These are phyloP conservation scores for Parachaetomium inaequale DNA, from an alignment of 495 filamentous ascomycete species.

Conservation along the genomic window DNA sequence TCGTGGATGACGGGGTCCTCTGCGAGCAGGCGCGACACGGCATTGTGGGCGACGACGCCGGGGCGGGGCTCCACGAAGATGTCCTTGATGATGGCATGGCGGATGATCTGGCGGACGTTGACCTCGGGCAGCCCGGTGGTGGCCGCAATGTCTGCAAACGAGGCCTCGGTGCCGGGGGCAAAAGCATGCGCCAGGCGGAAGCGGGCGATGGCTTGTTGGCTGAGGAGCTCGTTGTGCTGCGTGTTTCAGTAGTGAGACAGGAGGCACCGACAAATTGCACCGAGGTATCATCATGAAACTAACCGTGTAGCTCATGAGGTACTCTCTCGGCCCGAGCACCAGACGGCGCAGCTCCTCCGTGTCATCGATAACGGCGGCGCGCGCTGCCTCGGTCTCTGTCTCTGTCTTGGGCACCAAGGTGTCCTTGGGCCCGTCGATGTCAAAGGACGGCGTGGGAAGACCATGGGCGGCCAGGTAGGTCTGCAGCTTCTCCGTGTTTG, in stretches of 20 bases:
- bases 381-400: neutral
- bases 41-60: neutral
- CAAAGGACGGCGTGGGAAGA: neutral
- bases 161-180: neutral
- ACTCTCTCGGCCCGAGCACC: neutral
- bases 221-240: neutral
- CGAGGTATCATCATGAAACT: neutral
- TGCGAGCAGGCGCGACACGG: neutral
- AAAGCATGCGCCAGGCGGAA: neutral
- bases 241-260: neutral
- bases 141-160: neutral
- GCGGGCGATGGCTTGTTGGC: neutral
- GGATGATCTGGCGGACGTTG: neutral
- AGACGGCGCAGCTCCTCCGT: neutral
- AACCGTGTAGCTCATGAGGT: neutral
- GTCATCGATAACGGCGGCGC: neutral
- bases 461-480: neutral
- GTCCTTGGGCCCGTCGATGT: neutral
- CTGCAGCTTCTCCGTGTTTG: neutral
- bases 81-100: neutral
- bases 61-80: neutral
- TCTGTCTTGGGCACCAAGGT: neutral
- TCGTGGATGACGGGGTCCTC: neutral
- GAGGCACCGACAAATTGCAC: neutral
- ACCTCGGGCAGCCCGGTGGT: neutral